Percentiles rank a stretch among this genome's conserved stretches.
Conservation (phyloP, 192 early-diverging fungal genomes). For the Coemansia sp. region DNA sequence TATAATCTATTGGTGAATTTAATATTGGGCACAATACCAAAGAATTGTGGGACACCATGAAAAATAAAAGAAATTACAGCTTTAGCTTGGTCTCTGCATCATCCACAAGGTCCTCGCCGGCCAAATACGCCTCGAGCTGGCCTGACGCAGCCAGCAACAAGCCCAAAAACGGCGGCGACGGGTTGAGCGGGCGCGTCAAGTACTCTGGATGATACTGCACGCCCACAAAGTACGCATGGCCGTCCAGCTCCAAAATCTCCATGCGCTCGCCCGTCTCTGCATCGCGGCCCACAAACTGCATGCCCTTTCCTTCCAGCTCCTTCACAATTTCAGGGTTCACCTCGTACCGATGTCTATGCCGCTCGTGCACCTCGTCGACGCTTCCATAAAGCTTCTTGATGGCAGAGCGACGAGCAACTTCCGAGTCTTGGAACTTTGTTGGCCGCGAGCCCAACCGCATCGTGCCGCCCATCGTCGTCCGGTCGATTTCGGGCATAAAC, state of each 20-base stretch:
- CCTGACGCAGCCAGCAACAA: constrained; percentile 85
- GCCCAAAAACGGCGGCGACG: constrained; percentile 90
- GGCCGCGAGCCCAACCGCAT: constrained; percentile 90
- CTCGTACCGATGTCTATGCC: constrained; percentile 98
- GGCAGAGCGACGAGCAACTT: constrained; percentile 57
- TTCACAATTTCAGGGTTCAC: constrained; percentile 86
- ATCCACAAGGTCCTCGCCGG: constrained; percentile 21
- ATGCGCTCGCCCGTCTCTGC: constrained; percentile 91
- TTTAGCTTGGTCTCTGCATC: constrained; percentile 46
- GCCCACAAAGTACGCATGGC: constrained; percentile 94
- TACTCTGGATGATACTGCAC: constrained; percentile 98
- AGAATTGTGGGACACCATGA: no score
- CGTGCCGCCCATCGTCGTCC: constrained; percentile 90
- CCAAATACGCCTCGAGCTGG: constrained; percentile 59
- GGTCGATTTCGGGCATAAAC: constrained; percentile 97
- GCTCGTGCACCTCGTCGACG: constrained; percentile 70
- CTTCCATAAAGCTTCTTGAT: constrained; percentile 69
- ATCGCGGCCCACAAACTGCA: constrained; percentile 90
- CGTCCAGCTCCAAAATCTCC: constrained; percentile 90
- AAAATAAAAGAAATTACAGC: constrained; percentile 16
- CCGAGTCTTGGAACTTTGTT: constrained; percentile 77
- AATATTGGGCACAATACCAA: no score
- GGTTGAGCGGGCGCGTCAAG: constrained; percentile 89
- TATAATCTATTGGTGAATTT: no score
- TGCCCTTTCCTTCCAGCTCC: constrained; percentile 74